Base-by-base conservation (phyloP, 208 protist species). In the Crithidia mellificae region DNA sequence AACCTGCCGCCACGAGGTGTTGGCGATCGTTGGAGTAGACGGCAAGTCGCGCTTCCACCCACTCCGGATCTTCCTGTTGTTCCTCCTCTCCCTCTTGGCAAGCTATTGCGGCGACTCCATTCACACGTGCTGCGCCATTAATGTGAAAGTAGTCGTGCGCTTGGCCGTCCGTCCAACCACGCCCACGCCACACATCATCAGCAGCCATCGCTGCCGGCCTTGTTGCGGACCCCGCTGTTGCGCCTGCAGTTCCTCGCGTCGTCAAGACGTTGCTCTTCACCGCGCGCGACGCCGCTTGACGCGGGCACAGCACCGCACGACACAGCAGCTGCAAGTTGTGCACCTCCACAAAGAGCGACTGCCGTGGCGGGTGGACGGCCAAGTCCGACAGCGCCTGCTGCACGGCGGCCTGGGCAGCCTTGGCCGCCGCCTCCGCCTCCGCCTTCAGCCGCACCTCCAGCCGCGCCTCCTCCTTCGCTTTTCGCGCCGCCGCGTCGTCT, bases 281-380 rank as follows among this genome's bases (percentile, higher is more conserved):
- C 6, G 17, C 20, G 29, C 22, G 7, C 15, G 14, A n/a, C 38
- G 38, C 22, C 1, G 36, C 52, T 17, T 43, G 9, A 41, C 25
- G 61, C 14, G 62, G 29, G 19, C 61, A 68, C 25, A 69, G 20
- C n/a, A 75, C 6, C 15, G 34, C 24, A 4, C 34, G 44, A 50
- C 49, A 69, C 55, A 65, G 47, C 27, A 51, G 54, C 46, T 43
- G 54, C 24, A 75, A 39, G 14, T 55, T 55, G 9, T 64, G 63
- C 32, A 75, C 34, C 36, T 57, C 63, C 12, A 65, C 54, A 49
- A 75, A 64, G 19, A 75, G 14, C 9, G 62, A 75, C 56, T 75
- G 70, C 38, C 70, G 70, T 14, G 62, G 70, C 30, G 63, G 70
- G 29, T 46, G 62, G 19, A 69, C 55, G 19, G 44, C 36, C 53